Conservation (phyloP, 2,329 filamentous ascomycete genomes). For the Daldinia sp. region DNA sequence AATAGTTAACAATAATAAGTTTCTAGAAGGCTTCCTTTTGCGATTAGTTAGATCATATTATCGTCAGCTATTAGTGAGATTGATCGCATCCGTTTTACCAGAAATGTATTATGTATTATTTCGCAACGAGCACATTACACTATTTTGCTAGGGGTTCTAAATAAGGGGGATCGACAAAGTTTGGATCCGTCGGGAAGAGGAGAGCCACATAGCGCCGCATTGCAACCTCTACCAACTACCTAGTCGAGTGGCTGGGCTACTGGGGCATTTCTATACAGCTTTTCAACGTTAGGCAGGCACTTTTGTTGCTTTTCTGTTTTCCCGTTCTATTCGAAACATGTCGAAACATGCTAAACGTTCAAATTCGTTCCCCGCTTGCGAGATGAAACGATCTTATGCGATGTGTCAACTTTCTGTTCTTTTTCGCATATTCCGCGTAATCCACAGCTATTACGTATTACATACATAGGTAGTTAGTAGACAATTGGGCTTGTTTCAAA, state of each 20-base stretch:
- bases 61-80: background rate
- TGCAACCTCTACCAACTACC: background rate
- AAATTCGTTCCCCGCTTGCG: conserved; percentile 6
- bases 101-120: background rate
- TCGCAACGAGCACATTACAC: background rate
- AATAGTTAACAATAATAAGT: background rate
- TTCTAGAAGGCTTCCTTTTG: background rate
- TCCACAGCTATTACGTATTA: background rate
- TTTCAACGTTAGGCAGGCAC: conserved; percentile 4
- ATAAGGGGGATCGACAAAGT: background rate
- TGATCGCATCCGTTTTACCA: background rate
- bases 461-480: background rate
- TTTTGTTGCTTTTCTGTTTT: background rate
- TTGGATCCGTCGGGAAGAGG: background rate
- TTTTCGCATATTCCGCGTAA: background rate
- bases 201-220: conserved; percentile 1
- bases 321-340: conserved; percentile 10
- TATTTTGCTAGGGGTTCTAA: background rate
- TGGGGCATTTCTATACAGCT: background rate
- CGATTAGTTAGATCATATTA: background rate
- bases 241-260: background rate
- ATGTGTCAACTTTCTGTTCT: background rate
- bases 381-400: conserved; percentile 12
- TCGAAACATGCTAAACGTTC: background rate
- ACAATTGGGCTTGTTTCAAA: conserved; percentile 1